A percentile compares a stretch with the other conserved stretches of the same genome.
Evolutionary conservation across 1,284 basidiomycete genomes (phyloP).

Genomic region (Naganishia sp.): DNA sequence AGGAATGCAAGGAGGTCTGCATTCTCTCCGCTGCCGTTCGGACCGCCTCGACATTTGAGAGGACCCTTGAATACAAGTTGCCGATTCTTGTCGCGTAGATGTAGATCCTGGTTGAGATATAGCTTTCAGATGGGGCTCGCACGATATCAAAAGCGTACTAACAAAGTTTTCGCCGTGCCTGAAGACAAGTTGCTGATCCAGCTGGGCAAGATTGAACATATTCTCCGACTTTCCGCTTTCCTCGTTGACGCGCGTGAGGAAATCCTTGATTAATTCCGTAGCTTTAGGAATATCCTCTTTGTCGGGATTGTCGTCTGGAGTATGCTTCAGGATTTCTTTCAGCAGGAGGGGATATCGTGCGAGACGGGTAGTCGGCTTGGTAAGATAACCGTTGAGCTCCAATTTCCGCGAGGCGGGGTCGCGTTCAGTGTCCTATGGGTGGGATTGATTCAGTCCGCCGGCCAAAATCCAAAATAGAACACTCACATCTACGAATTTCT

Average conservation of each 20-base stretch:
- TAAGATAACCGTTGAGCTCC: constrained; percentile 96
- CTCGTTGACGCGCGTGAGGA: constrained; percentile 83
- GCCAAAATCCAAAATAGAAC: not conserved
- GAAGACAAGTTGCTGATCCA: constrained; percentile 85
- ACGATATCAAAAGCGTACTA: constrained; percentile 44
- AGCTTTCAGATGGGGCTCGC: constrained; percentile 17
- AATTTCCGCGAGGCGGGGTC: constrained; percentile 93
- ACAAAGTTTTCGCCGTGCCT: constrained; percentile 81
- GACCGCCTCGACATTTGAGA: constrained; percentile 80
- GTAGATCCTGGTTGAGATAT: constrained; percentile 65
- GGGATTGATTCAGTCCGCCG: not conserved
- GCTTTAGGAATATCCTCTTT: constrained; percentile 77
- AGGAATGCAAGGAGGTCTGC: constrained; percentile 91
- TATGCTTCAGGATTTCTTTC: constrained; percentile 90
- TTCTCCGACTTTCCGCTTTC: constrained; percentile 93
- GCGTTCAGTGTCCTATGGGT: constrained; percentile 66
- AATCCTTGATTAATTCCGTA: constrained; percentile 76
- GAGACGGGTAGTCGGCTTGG: constrained; percentile 95
- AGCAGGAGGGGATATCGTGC: constrained; percentile 93
- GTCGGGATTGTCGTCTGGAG: constrained; percentile 86
- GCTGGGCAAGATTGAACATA: constrained; percentile 84
- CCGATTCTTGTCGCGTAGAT: constrained; percentile 79
- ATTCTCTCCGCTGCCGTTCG: constrained; percentile 71
- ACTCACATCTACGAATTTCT: constrained; percentile 87
- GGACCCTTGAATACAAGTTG: constrained; percentile 94